Evolutionary conservation across 2,329 filamentous ascomycete species (phyloP).

Genomic region (Penicillium sp.): DNA sequence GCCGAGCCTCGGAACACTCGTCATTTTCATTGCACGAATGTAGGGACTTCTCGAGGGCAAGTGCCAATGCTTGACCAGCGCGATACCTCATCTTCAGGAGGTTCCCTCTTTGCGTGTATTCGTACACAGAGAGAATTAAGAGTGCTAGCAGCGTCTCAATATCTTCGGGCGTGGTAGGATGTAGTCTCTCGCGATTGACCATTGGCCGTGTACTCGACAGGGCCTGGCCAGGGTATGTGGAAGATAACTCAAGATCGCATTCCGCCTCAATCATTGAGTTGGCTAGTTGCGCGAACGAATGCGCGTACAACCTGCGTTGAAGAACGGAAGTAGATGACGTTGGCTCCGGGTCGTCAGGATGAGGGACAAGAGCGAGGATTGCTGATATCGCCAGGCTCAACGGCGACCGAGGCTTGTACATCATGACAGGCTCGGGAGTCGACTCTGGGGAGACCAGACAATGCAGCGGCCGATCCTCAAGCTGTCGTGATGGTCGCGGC

Average conservation of each 20-base stretch:
- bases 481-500: conserved; percentile 27
- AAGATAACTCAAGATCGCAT: conserved; percentile 38
- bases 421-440: conserved; percentile 27
- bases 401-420: conserved; percentile 38
- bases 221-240: conserved; percentile 37
- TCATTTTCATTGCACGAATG: conserved; percentile 33
- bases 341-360: conserved; percentile 35
- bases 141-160: conserved; percentile 39
- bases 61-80: conserved; percentile 39
- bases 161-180: conserved; percentile 36
- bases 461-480: conserved; percentile 31
- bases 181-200: conserved; percentile 33
- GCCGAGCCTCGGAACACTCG: conserved; percentile 36
- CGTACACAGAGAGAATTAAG: conserved; percentile 41
- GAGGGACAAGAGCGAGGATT: conserved; percentile 39
- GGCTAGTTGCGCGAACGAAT: conserved; percentile 37
- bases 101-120: conserved; percentile 43
- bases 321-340: conserved; percentile 30
- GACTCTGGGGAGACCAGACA: conserved; percentile 25
- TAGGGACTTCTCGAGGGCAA: conserved; percentile 40
- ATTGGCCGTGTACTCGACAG: conserved; percentile 27
- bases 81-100: conserved; percentile 43
- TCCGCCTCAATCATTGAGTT: conserved; percentile 37
- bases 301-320: conserved; percentile 35
- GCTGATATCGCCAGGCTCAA: conserved; percentile 41